phyloP scores from a whole-genome alignment of 23 red algal genomes.

The Chondrus crispus region DNA sequence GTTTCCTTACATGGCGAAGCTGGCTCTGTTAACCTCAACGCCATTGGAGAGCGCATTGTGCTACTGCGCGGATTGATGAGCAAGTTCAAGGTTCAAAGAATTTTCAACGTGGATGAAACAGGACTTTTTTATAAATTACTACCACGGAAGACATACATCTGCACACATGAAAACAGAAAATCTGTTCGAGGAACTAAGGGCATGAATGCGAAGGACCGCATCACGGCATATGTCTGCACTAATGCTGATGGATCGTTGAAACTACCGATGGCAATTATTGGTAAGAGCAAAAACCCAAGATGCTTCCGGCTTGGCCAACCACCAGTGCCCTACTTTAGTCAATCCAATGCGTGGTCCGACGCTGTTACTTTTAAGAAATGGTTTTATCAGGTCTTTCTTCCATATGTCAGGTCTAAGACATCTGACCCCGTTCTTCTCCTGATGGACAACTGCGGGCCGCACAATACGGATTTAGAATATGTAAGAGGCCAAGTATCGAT shows the following conservation, averaged over 20 bases:
- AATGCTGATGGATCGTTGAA: conserved; percentile 5
- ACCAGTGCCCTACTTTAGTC: not conserved
- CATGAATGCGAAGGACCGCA: conserved; percentile 25
- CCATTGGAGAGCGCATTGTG: not conserved
- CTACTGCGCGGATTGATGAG: not conserved
- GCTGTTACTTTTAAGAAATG: not conserved
- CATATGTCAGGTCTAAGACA: not conserved
- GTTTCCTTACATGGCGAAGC: not conserved
- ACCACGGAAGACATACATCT: conserved; percentile 2
- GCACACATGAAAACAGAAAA: not conserved
- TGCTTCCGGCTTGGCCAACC: not conserved
- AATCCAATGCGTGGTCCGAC: conserved; percentile 4
- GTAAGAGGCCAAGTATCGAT: not conserved
- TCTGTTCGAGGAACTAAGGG: not conserved
- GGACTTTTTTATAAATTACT: conserved; percentile 22
- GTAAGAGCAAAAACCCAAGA: not conserved
- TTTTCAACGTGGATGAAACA: conserved; percentile 35
- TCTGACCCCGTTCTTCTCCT: not conserved
- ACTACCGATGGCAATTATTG: conserved; percentile 4
- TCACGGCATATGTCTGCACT: conserved; percentile 10
- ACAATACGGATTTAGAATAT: not conserved
- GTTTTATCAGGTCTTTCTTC: not conserved
- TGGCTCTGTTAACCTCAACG: not conserved
- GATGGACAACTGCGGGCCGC: conserved; percentile 11
- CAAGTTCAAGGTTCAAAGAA: not conserved